Conservation (phyloP, 768 basidiomycete genomes). For the Boletus vermiculosoides region DNA sequence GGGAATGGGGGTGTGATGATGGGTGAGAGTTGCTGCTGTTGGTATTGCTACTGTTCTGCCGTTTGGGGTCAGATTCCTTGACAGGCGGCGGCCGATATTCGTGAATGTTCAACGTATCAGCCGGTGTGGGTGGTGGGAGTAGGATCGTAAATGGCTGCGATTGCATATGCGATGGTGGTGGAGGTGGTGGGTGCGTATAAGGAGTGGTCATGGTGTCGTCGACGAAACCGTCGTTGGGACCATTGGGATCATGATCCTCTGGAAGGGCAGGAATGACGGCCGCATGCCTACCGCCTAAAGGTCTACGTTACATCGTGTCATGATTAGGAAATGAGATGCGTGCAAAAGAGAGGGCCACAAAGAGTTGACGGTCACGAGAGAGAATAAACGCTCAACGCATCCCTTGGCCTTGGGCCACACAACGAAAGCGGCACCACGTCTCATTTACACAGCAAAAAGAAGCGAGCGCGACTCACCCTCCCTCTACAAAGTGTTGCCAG, state of each 20-base stretch:
- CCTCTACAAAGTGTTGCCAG: constrained; percentile 84
- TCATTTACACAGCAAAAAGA: constrained; percentile 10
- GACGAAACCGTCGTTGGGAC: constrained; percentile 19
- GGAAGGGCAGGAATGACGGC: constrained; percentile 79
- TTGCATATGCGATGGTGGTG: constrained; percentile 18
- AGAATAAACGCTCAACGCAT: constrained; percentile 4
- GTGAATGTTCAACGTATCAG: constrained; percentile 32
- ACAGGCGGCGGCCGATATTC: constrained; percentile 31
- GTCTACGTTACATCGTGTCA: constrained; percentile 46
- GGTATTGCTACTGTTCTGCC: constrained; percentile 9
- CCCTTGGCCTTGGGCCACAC: constrained; percentile 10
- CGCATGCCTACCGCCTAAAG: constrained; percentile 77
- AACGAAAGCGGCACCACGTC: constrained; percentile 4
- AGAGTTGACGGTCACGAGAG: constrained; percentile 14
- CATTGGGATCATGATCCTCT: constrained; percentile 44
- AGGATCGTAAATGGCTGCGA: constrained; percentile 30
- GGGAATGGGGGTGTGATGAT: constrained; percentile 13
- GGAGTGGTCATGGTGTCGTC: constrained; percentile 22
- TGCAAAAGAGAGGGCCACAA: constrained; percentile 21
- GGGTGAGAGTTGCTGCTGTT: constrained; percentile 6
- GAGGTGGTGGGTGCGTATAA: constrained; percentile 20
- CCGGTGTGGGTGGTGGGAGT: constrained; percentile 28
- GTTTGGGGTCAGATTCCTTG: constrained; percentile 22
- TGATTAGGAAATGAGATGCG: constrained; percentile 30
- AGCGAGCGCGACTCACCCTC: constrained; percentile 59